Base-by-base conservation (phyloP, 768 basidiomycete genomes). In the Mycena chlorophos region DNA sequence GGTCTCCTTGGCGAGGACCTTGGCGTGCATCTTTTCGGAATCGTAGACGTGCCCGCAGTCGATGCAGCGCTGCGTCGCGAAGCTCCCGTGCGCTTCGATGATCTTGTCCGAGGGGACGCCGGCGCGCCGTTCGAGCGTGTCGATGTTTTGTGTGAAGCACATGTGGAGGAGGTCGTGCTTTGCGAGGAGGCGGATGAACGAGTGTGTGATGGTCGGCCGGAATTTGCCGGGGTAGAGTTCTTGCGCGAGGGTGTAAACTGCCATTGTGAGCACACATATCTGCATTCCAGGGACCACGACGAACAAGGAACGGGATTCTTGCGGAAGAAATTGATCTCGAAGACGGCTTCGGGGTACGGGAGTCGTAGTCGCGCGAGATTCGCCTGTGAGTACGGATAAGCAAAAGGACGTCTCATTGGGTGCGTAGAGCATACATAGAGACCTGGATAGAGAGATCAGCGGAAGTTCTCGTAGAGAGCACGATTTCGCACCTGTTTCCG, bases 51-150 rank as follows among this genome's bases (percentile, higher is more conserved):
- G 65, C 42, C 75, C 59, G 68, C 97, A 99, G 5, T 83, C 75
- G 16, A 98, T 84, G 62, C 97, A 99, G 49, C 83, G 78, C 52
- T 96, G 91, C 1, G 78, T 69, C 0, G 96, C 96, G 62, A 98
- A 99, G 62, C 91, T 94, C 2, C 96, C 97, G 65, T 99, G 97
- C 0, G 97, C 97, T 73, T 98, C 96, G 46, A 98, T 79, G 57
- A 98, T 86, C 67, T 85, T 85, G 28, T 81, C 71, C 1, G 70
- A 77, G 0, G 89, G 85, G 0, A 97, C 80, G 4, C 91, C 91
- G 0, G 93, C 91, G 4, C 84, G 79, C 2, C 90, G 81, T 67
- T 98, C 96, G 14, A 98, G 82, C 0, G 93, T 95, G 68, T 98
- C 95, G 52, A 94, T 94, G 66, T 94, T 95, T 70, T 94, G 94